Percentiles rank a stretch among this genome's conserved stretches.
Evolutionary conservation across 2,329 filamentous ascomycete genomes (phyloP).

Genomic region (Ceratocystis huliohia): DNA sequence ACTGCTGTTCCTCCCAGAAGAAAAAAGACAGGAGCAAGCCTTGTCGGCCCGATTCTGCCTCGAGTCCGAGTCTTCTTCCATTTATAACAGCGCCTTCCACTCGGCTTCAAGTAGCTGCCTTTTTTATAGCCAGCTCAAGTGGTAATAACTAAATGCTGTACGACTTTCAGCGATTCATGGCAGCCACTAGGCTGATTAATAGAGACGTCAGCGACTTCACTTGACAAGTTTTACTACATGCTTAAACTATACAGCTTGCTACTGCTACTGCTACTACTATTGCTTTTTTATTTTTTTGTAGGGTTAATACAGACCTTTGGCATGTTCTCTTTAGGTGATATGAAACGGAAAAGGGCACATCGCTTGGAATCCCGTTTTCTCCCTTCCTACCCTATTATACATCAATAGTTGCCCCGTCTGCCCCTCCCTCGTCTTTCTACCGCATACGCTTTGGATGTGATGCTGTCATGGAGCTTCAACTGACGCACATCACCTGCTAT

Average conservation of each 20-base stretch:
- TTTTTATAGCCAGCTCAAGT: too few species aligned
- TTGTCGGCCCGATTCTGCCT: background rate
- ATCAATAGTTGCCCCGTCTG: background rate
- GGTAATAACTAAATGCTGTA: background rate
- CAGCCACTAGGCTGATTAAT: too few species aligned
- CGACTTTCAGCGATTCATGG: background rate
- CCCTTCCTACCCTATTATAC: background rate
- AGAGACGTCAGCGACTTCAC: too few species aligned
- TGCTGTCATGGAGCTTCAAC: background rate
- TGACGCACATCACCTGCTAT: background rate
- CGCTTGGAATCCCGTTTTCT: background rate
- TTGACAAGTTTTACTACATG: background rate
- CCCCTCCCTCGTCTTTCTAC: background rate
- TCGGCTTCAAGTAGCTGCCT: too few species aligned
- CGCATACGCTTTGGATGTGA: background rate
- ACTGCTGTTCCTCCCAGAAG: background rate
- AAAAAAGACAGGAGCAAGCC: background rate
- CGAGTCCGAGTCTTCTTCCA: background rate
- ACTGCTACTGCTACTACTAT: too few species aligned
- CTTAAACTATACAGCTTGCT: background rate
- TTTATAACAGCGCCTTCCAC: background rate
- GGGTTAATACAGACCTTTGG: background rate
- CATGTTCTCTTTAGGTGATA: background rate
- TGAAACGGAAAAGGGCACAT: background rate
- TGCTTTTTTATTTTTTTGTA: background rate